These are phyloP conservation scores for Thraustochytrium sp. DNA, from an alignment of 352 stramenopile species.

Conservation along the genomic window DNA sequence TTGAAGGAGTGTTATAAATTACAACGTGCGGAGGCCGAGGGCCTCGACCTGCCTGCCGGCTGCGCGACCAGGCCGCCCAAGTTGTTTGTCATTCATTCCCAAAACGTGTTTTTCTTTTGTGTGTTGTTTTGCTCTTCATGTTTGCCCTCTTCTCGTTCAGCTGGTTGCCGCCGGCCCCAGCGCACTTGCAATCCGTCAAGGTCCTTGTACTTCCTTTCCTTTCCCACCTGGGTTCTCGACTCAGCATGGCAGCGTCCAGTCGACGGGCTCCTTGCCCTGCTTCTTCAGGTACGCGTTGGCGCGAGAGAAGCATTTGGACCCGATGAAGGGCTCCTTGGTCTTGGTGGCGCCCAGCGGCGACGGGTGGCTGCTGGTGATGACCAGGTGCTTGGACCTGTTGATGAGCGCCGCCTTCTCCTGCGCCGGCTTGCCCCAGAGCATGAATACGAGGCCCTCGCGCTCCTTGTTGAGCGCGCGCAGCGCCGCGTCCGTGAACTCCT, in stretches of 20 bases:
- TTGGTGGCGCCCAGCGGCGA: slow-evolving; percentile 92
- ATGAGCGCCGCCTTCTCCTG: slow-evolving; percentile 69
- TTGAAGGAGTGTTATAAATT: not conserved
- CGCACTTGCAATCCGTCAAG: not conserved
- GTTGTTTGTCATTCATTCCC: no score
- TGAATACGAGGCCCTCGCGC: slow-evolving; percentile 84
- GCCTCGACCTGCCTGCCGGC: no score
- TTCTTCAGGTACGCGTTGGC: slow-evolving; percentile 68
- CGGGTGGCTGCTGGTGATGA: slow-evolving; percentile 75
- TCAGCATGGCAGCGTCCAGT: slow-evolving; percentile 58
- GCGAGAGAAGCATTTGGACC: slow-evolving; percentile 80
- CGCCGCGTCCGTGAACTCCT: slow-evolving; percentile 91
- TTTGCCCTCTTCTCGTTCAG: no score
- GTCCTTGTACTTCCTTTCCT: not conserved
- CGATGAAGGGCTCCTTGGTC: slow-evolving; percentile 88
- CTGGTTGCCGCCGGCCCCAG: not conserved
- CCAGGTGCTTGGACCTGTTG: slow-evolving; percentile 65
- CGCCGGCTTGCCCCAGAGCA: slow-evolving; percentile 96
- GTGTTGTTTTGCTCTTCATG: no score
- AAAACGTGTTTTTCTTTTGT: no score
- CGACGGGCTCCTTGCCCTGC: slow-evolving; percentile 68
- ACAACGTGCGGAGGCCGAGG: no score
- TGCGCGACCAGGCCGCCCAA: no score
- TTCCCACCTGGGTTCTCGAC: not conserved
- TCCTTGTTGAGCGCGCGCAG: slow-evolving; percentile 72